Percentiles rank a stretch among this genome's conserved stretches.
phyloP scores from a whole-genome alignment of 2,329 filamentous ascomycete species.

The Fusarium pseudocircinatum region DNA sequence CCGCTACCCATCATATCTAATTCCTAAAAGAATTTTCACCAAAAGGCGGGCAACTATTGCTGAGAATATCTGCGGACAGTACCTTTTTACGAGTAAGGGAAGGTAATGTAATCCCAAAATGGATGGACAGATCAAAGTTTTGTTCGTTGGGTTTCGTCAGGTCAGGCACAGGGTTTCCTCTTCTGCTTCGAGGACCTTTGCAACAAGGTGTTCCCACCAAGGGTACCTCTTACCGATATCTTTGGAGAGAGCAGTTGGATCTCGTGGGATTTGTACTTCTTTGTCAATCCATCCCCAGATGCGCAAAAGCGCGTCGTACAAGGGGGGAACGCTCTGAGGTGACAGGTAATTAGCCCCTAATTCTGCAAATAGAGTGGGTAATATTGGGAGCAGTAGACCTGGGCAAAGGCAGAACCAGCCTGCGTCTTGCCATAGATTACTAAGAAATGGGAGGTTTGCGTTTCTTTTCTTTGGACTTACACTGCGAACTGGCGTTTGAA shows the following conservation, averaged over 20 bases:
- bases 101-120: conserved; percentile 17
- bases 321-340: conserved; percentile 52
- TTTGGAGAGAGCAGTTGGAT: conserved; percentile 23
- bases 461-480: conserved; percentile 44
- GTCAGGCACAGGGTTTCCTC: conserved; percentile 52
- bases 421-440: conserved; percentile 25
- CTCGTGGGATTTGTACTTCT: conserved; percentile 36
- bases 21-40: conserved; percentile 32
- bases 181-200: conserved; percentile 45
- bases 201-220: conserved; percentile 55
- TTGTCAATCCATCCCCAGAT: conserved; percentile 50
- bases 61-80: conserved; percentile 35
- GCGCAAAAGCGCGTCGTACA: conserved; percentile 46
- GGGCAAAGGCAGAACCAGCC: conserved; percentile 35
- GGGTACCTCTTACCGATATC: conserved; percentile 45
- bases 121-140: conserved; percentile 22
- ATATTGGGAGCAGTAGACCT: conserved; percentile 18
- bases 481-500: conserved; percentile 51
- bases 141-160: conserved; percentile 35
- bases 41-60: conserved; percentile 43
- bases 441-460: conserved; percentile 20
- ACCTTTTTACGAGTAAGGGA: neutral
- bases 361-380: conserved; percentile 26
- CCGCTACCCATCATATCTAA: conserved; percentile 18
- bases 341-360: conserved; percentile 30